Percentiles rank a stretch among this genome's conserved stretches.
phyloP scores from a whole-genome alignment of 2,329 filamentous ascomycete genomes.

The Daldinia sp. region DNA sequence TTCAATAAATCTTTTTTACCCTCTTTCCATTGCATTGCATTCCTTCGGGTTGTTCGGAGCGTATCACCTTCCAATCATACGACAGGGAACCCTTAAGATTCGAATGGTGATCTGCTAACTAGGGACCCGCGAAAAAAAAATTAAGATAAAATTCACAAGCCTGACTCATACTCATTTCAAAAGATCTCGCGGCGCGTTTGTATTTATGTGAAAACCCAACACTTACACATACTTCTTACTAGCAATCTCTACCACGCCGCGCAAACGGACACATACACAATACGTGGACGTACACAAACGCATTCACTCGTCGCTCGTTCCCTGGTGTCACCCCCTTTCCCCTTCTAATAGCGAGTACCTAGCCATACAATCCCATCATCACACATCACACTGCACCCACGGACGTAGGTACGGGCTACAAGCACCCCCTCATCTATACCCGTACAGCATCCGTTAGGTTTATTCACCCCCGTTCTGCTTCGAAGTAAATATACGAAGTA shows the following conservation, averaged over 20 bases:
- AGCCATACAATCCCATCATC: background rate
- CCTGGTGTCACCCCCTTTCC: background rate
- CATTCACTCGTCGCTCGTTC: background rate
- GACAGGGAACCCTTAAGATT: slow-evolving; percentile 19
- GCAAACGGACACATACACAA: slow-evolving; percentile 17
- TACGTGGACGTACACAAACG: background rate
- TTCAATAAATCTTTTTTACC: slow-evolving; percentile 7
- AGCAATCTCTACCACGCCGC: slow-evolving; percentile 9
- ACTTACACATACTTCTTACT: slow-evolving; percentile 9
- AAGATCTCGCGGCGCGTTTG: slow-evolving; percentile 18
- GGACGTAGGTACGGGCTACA: slow-evolving; percentile 20
- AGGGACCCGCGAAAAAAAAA: slow-evolving; percentile 9
- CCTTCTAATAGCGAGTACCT: background rate
- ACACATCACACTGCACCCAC: slow-evolving; percentile 6
- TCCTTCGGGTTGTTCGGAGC: slow-evolving; percentile 36
- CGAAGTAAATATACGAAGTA: slow-evolving; percentile 20
- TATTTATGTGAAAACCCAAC: slow-evolving; percentile 29
- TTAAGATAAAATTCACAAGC: slow-evolving; percentile 22
- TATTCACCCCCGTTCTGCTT: slow-evolving; percentile 5
- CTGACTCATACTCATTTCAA: slow-evolving; percentile 29
- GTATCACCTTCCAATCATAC: slow-evolving; percentile 34
- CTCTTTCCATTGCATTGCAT: slow-evolving; percentile 10
- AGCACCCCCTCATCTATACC: slow-evolving; percentile 11
- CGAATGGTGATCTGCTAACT: slow-evolving; percentile 27
- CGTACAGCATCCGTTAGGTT: slow-evolving; percentile 5